A percentile compares a stretch with the other conserved stretches of the same genome.
Conservation (phyloP, 306 rosid species). For the Macrotyloma uniflorum region DNA sequence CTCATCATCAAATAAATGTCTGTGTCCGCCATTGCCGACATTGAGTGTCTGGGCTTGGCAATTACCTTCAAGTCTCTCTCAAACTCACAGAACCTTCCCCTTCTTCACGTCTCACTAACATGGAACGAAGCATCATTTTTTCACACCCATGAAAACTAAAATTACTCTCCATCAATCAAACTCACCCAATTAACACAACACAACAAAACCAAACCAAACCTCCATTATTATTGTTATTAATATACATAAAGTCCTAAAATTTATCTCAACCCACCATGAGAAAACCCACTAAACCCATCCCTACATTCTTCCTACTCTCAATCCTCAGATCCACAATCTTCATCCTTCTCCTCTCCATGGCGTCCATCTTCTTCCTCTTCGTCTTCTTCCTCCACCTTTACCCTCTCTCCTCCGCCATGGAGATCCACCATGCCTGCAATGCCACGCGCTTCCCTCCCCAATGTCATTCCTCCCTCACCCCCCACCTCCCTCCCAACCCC, state of each 20-base stretch:
- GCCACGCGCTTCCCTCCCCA: constrained; percentile 79
- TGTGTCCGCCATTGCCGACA: no score
- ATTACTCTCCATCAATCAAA: not conserved
- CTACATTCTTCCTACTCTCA: constrained; percentile 16
- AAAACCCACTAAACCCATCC: not conserved
- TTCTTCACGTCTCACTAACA: no score
- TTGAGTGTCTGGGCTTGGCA: no score
- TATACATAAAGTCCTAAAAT: constrained; percentile 12
- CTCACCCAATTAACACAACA: no score
- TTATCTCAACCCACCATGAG: constrained; percentile 30
- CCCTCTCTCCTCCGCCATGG: not conserved
- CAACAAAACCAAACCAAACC: not conserved
- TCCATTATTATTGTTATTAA: not conserved
- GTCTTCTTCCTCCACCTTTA: constrained; percentile 25
- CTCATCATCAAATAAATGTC: no score
- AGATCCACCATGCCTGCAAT: constrained; percentile 58
- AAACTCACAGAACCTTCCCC: no score
- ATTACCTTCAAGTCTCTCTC: no score
- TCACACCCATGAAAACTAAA: not conserved
- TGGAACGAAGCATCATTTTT: no score
- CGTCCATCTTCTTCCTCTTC: constrained; percentile 50
- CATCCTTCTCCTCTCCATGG: constrained; percentile 60
- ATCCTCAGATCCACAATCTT: constrained; percentile 39
- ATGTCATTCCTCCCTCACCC: constrained; percentile 53
- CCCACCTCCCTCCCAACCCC: constrained; percentile 34